Evolutionary conservation across 2,329 filamentous ascomycete genomes (phyloP).

Genomic region (Chalaropsis ovoidea): DNA sequence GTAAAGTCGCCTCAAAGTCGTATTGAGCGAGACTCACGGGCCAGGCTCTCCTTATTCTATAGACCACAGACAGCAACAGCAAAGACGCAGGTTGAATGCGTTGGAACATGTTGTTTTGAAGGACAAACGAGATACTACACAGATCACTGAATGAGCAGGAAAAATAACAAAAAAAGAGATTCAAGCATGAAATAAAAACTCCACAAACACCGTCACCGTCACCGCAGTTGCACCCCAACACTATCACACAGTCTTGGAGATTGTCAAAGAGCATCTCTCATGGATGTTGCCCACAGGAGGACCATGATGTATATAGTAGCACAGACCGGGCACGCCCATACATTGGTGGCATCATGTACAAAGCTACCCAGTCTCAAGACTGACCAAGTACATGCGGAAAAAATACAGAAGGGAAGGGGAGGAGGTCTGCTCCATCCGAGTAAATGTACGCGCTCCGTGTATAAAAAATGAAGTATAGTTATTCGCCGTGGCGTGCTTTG

Average conservation of each 20-base stretch:
- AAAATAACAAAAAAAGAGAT: background rate
- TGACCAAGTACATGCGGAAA: too few species aligned
- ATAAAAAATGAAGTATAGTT: slow-evolving; percentile 10
- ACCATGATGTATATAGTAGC: background rate
- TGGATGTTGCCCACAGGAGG: too few species aligned
- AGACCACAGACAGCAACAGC: background rate
- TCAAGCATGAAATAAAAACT: background rate
- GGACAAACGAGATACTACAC: background rate
- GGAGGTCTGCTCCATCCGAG: background rate
- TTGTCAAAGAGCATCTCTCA: background rate
- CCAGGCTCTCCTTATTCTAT: too few species aligned
- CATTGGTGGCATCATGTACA: background rate
- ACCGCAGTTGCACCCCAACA: background rate
- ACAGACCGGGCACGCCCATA: background rate
- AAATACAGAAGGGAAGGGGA: background rate
- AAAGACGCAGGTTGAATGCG: background rate
- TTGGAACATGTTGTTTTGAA: background rate
- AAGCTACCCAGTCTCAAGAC: too few species aligned
- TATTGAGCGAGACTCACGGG: background rate
- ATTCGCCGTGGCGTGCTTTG: background rate
- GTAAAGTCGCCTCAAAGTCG: background rate
- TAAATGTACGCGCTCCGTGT: background rate
- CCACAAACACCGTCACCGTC: background rate
- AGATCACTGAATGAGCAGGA: background rate
- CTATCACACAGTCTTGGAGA: background rate